Percentiles rank a stretch among this genome's conserved stretches.
These are phyloP conservation scores for Solanum arcanum DNA, from an alignment of 257 asterid genomes.

Conservation along the genomic window DNA sequence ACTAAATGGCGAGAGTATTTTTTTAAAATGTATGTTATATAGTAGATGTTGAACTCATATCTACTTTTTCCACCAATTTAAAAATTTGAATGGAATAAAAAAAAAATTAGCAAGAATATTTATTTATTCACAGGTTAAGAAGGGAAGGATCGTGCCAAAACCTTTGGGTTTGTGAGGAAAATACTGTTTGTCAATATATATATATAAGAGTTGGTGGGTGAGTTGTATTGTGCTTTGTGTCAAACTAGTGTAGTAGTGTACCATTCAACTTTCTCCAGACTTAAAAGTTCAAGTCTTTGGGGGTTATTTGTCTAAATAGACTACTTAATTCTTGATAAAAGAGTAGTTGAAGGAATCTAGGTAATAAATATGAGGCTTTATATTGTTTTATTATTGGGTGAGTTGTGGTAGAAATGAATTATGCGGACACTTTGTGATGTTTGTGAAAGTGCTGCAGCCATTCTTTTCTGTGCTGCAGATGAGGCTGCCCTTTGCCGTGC, in stretches of 20 bases:
- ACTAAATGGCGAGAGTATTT: neutral
- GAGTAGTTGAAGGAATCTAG: neutral
- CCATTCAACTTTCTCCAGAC: neutral
- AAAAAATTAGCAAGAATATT: neutral
- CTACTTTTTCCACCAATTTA: neutral
- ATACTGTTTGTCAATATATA: neutral
- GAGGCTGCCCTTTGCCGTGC: constrained; percentile 88
- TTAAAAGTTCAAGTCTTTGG: neutral
- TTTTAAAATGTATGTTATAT: too few species aligned
- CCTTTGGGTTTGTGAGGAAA: neutral
- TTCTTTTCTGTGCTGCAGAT: constrained; percentile 89
- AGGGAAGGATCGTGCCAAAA: neutral
- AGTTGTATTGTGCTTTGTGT: neutral
- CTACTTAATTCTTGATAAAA: neutral
- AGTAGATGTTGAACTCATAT: neutral
- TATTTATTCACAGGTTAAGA: neutral
- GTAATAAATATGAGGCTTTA: neutral
- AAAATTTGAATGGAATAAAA: neutral
- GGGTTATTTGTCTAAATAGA: neutral
- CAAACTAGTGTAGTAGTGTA: neutral
- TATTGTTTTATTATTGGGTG: neutral
- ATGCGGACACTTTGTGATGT: constrained; percentile 94
- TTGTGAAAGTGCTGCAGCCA: constrained; percentile 91
- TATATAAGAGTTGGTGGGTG: neutral
- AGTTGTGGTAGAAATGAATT: neutral